Evolutionary conservation across 1,284 basidiomycete genomes (phyloP), one percentile per base, ranked within the genome.

Genomic region (Apiotrichum sp.): DNA sequence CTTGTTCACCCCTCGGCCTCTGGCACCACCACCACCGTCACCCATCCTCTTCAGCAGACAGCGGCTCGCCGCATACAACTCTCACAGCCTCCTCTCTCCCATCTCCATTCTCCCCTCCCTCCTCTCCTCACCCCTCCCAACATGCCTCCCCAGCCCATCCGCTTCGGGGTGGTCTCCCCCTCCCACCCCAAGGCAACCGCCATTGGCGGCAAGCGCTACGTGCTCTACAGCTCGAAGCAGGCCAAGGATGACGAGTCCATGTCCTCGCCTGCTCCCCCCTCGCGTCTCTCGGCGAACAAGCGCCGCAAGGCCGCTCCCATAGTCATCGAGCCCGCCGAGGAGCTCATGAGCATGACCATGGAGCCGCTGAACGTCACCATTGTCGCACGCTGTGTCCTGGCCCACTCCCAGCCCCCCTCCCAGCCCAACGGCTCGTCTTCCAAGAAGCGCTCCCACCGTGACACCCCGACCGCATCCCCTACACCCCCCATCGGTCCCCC

Each of bases 281-380:
- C 47, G 6, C 54, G 45, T 38, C 44, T 52, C 48, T 29, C 58
- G 2, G 46, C 53, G 58, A 57, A 58, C 54, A 47, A 56, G 53
- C 39, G 52, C 38, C 53, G 59, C 51, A 57, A 55, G 56, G 31
- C 52, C 7, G 16, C 51, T 34, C 38, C 53, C 47, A 13, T 45
- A 32, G 10, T 44, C 14, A 47, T 62, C 14, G 29, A n/a, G 29
- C 48, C 59, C 3, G 43, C 51, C 6, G 16, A 46, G 8, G 57
- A 58, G 43, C 53, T 51, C 44, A 57, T 62, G 29, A 36, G 45
- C 22, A 53, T 54, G 31, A 59, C 61, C 2, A 57, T 68, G 55
- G 64, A 61, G 13, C 67, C 68, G 4, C 56, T 66, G 36, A 56
- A 68, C 32, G 53, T 53, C 32, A 63, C 68, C 29, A 68, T 70